phyloP scores from a whole-genome alignment of 2,329 filamentous ascomycete species.

The Cordyceps javanica region DNA sequence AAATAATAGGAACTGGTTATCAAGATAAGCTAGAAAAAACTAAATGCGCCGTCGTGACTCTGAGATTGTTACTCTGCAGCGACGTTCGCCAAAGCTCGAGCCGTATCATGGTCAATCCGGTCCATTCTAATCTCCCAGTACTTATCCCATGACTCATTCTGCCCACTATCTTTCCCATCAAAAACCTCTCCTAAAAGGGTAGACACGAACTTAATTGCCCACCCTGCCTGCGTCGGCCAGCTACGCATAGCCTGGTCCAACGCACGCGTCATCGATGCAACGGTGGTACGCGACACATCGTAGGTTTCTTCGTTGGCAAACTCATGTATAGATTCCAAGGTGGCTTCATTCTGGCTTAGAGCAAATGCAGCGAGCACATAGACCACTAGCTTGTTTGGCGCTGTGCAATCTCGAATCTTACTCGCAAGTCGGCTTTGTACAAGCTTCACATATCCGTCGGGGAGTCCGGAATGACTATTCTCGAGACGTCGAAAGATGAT shows the following conservation, averaged over 20 bases:
- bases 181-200: neutral
- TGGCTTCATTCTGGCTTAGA: neutral
- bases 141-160: neutral
- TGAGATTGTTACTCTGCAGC: too few species aligned
- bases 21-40: too few species aligned
- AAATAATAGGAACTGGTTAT: too few species aligned
- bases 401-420: neutral
- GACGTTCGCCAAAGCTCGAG: neutral
- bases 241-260: neutral
- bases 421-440: neutral
- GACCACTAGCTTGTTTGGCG: neutral
- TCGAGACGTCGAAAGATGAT: neutral
- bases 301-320: neutral
- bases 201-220: neutral
- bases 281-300: neutral
- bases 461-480: neutral
- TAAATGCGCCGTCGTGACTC: too few species aligned
- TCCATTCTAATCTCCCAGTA: neutral
- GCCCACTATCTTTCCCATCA: neutral
- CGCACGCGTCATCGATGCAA: neutral
- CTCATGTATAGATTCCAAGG: neutral
- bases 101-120: neutral
- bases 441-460: neutral
- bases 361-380: neutral
- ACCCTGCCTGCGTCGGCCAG: neutral